Base-by-base conservation (phyloP, 2,329 filamentous ascomycete species). In the Colletotrichum sp. region DNA sequence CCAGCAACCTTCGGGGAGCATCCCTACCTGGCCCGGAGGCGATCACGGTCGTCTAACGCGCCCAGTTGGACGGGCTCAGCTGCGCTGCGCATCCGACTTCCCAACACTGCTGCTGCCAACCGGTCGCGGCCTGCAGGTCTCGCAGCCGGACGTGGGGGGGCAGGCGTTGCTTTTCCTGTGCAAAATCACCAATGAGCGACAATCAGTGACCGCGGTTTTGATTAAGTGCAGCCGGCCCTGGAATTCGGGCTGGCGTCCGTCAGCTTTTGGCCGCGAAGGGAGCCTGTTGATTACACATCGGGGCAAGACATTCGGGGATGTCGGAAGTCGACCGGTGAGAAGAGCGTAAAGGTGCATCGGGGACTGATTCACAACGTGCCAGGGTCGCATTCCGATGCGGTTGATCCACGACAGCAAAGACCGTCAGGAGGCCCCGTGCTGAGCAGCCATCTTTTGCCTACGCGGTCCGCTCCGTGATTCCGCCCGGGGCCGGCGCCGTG, bases 361-460 rank as follows among this genome's bases (percentile, higher is more conserved):
- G 34, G 65, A 32, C 6, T 59, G 64, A 34, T 55, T 59, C 34
- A 30, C 32, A 68, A 69, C 64, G 59, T 68, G 64, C 57, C 59
- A 73, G 64, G 64, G 73, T 69, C 64, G 59, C 70, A 75, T 68
- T 32, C 73, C 57, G 70, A 60, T 21, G 67, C 28, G 67, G 60
- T 55, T 71, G 64, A 64, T 74, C 70, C 43, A 69, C 73, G 73
- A 48, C 64, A 71, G 73, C 73, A 75, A 36, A 75, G 73, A 48
- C 73, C 73, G 72, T 75, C 28, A 64, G 34, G 64, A 65, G 73
- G 73, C 59, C 70, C 64, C 61, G 64, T 68, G 70, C 71, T 73
- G 59, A 36, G 28, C 36, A 48, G 57, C 28, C 21, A 21, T 64
- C 63, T 67, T 30, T 48, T 52, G 34, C 48, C 43, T 28, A 16